Percentiles rank a stretch among this genome's conserved stretches.
phyloP scores from a whole-genome alignment of 2,329 filamentous ascomycete genomes.

The Penicillium sp. region DNA sequence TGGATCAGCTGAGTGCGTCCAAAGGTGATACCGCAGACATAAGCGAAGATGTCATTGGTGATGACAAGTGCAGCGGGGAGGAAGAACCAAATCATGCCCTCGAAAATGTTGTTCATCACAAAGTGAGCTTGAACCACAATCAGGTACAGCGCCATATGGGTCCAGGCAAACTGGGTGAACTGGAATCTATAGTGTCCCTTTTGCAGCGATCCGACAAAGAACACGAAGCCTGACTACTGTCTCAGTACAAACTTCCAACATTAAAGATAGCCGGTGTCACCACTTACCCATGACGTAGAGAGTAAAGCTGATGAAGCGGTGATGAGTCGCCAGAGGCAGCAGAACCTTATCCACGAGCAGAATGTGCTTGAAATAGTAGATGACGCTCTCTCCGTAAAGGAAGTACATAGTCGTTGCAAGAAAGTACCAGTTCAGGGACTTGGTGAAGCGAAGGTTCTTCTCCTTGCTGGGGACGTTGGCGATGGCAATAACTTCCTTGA shows the following conservation, averaged over 20 bases:
- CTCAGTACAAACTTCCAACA: slow-evolving; percentile 10
- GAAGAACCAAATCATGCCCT: slow-evolving; percentile 99
- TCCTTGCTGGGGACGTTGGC: slow-evolving; percentile 89
- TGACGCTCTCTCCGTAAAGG: slow-evolving; percentile 95
- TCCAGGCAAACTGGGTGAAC: slow-evolving; percentile 99
- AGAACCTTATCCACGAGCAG: slow-evolving; percentile 90
- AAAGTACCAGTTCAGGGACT: slow-evolving; percentile 98
- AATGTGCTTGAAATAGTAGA: slow-evolving; percentile 99
- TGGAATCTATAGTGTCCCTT: slow-evolving; percentile 97
- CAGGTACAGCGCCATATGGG: slow-evolving; percentile 96
- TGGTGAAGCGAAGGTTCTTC: slow-evolving; percentile 85
- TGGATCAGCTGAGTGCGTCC: slow-evolving; percentile 96
- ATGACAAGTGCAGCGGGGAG: slow-evolving; percentile 90
- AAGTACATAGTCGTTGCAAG: slow-evolving; percentile 99
- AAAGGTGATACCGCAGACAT: slow-evolving; percentile 95
- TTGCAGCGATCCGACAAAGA: slow-evolving; percentile 91
- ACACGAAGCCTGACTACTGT: slow-evolving; percentile 72
- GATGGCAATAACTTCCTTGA: slow-evolving; percentile 99
- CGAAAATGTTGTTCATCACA: slow-evolving; percentile 99
- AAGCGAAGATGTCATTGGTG: slow-evolving; percentile 97
- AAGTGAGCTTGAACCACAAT: slow-evolving; percentile 98
- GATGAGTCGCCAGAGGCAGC: slow-evolving; percentile 89
- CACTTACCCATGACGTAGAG: slow-evolving; percentile 85
- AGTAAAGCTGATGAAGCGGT: slow-evolving; percentile 97
- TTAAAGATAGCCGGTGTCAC: slow-evolving; percentile 29